Evolutionary conservation across 2,329 filamentous ascomycete genomes (phyloP).

Genomic region (Colletotrichum sublineola): DNA sequence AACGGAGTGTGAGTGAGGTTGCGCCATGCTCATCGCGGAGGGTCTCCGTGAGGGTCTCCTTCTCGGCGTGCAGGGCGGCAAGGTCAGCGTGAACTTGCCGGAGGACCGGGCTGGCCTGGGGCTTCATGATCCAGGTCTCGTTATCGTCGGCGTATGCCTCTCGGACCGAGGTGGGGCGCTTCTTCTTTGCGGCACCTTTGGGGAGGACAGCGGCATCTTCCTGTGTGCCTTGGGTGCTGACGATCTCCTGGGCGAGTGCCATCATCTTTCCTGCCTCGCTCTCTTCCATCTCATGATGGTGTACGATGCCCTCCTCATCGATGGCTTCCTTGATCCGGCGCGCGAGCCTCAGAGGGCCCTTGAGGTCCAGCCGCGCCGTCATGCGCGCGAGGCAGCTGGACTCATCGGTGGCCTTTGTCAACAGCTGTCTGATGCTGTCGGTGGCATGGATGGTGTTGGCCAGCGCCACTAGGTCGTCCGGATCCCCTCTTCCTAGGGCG

Average conservation of each 20-base stretch:
- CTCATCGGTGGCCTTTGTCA: constrained; percentile 49
- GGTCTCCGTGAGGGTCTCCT: constrained; percentile 68
- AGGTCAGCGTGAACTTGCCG: constrained; percentile 77
- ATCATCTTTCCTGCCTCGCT: constrained; percentile 78
- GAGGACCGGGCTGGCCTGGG: constrained; percentile 76
- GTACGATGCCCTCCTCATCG: constrained; percentile 90
- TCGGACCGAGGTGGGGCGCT: constrained; percentile 60
- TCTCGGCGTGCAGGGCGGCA: constrained; percentile 70
- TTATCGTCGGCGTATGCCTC: constrained; percentile 72
- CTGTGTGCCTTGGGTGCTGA: constrained; percentile 73
- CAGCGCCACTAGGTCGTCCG: constrained; percentile 89
- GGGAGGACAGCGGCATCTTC: constrained; percentile 68
- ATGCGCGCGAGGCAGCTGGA: constrained; percentile 59
- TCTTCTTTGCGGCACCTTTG: constrained; percentile 62
- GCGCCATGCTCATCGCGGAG: constrained; percentile 74
- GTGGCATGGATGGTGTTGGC: constrained; percentile 85
- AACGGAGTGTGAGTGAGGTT: constrained; percentile 81
- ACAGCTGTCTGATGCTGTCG: constrained; percentile 70
- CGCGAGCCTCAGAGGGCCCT: constrained; percentile 77
- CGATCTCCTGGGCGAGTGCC: constrained; percentile 78
- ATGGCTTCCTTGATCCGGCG: constrained; percentile 81
- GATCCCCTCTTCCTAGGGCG: constrained; percentile 88
- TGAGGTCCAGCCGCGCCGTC: constrained; percentile 72
- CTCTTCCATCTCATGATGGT: constrained; percentile 83
- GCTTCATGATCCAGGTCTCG: constrained; percentile 75